Conservation (phyloP, 2,329 filamentous ascomycete species). For the Stachybotrys chartarum region DNA sequence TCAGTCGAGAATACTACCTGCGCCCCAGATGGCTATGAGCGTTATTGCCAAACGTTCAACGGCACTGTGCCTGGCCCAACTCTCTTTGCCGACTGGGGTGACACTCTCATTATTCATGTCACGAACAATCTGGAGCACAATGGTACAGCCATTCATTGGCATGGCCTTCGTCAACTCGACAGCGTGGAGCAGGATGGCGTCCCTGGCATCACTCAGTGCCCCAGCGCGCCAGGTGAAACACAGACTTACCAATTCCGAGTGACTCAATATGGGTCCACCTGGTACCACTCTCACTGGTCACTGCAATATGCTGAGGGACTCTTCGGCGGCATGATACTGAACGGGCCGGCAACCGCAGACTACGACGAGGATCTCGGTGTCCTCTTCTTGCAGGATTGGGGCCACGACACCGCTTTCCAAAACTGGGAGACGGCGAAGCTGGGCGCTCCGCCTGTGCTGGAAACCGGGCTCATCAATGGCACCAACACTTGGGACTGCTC, state of each 20-base stretch:
- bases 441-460: constrained; percentile 17
- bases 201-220: constrained; percentile 36
- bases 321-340: constrained; percentile 53
- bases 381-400: constrained; percentile 54
- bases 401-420: constrained; percentile 34
- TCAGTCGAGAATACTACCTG: too few relatives aligned
- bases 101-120: constrained; percentile 39
- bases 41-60: constrained; percentile 7
- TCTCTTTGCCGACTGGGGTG: constrained; percentile 43
- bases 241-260: constrained; percentile 50
- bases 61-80: constrained; percentile 43
- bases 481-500: constrained; percentile 17
- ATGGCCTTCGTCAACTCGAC: constrained; percentile 50
- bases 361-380: constrained; percentile 59
- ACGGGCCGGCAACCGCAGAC: constrained; percentile 50
- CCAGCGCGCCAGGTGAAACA: constrained; percentile 38
- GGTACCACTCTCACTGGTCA: constrained; percentile 57
- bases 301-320: constrained; percentile 47
- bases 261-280: constrained; percentile 46
- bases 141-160: constrained; percentile 54
- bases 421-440: constrained; percentile 16
- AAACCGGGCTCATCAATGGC: constrained; percentile 40
- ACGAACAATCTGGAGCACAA: constrained; percentile 41
- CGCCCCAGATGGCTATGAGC: too few relatives aligned
- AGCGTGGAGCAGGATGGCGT: constrained; percentile 51